Conservation (phyloP, 768 basidiomycete species). For the Nidularia sp. region DNA sequence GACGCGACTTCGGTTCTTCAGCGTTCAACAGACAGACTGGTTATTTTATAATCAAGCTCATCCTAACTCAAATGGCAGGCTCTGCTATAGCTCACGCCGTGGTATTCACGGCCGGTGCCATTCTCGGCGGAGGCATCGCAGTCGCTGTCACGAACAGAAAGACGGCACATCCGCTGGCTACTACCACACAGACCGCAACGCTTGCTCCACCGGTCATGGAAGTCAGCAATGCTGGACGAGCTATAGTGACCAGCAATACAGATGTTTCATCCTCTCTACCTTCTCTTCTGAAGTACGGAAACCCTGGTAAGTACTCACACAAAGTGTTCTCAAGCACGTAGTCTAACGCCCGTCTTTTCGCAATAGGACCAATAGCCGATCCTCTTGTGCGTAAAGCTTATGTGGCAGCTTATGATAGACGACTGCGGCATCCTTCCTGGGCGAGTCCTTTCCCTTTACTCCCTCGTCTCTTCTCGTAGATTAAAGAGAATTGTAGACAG, state of each 20-base stretch:
- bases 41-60: no score
- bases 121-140: constrained; percentile 75
- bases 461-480: neutral
- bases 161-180: constrained; percentile 12
- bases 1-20: no score
- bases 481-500: constrained; percentile 54
- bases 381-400: constrained; percentile 78
- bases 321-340: neutral
- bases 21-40: no score
- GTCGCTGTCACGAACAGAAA: constrained; percentile 37
- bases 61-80: constrained; percentile 13
- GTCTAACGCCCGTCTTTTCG: neutral
- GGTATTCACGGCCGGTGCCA: constrained; percentile 79
- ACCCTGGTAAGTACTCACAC: constrained; percentile 57
- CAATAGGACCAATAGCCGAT: constrained; percentile 81
- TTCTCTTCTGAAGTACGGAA: constrained; percentile 67
- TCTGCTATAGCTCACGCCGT: constrained; percentile 56
- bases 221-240: constrained; percentile 37
- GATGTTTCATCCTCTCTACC: constrained; percentile 17
- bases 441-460: constrained; percentile 34
- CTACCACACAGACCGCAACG: constrained; percentile 7
- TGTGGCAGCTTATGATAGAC: constrained; percentile 85
- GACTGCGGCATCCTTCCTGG: constrained; percentile 91
- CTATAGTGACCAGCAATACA: constrained; percentile 35
- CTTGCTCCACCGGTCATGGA: constrained; percentile 40